Evolutionary conservation across 371 early-diverging fungal species (phyloP).

Genomic region (Saksenaea oblongispora): DNA sequence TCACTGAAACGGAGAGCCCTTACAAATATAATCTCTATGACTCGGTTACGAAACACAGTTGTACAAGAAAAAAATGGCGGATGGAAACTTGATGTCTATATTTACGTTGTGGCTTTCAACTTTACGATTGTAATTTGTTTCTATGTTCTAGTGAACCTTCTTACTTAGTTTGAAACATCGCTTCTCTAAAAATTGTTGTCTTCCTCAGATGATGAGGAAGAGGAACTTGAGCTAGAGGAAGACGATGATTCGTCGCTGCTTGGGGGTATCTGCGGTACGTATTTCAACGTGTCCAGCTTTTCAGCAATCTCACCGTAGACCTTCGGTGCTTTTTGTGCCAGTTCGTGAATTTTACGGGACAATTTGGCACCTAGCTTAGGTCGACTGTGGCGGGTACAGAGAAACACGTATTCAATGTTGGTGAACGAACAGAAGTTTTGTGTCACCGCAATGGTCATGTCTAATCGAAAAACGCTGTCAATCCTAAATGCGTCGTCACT

Average conservation of each 20-base stretch:
- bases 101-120: background rate
- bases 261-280: slow-evolving; percentile 61
- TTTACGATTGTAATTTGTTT: background rate
- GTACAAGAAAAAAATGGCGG: no score
- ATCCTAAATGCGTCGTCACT: no score
- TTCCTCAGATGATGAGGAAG: slow-evolving; percentile 18
- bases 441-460: slow-evolving; percentile 80
- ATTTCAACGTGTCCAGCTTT: slow-evolving; percentile 46
- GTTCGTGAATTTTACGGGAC: slow-evolving; percentile 39
- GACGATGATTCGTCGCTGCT: slow-evolving; percentile 50
- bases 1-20: no score
- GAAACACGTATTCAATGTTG: slow-evolving; percentile 75
- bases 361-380: slow-evolving; percentile 70
- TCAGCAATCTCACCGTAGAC: slow-evolving; percentile 46
- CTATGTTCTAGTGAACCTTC: background rate
- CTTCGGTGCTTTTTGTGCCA: slow-evolving; percentile 38
- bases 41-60: no score
- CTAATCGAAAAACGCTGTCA: slow-evolving; percentile 28
- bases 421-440: slow-evolving; percentile 81
- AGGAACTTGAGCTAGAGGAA: slow-evolving; percentile 25
- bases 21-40: no score
- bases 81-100: no score
- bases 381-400: slow-evolving; percentile 68
- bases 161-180: background rate
- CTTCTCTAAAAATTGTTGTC: slow-evolving; percentile 13